Percentiles rank a stretch among this genome's conserved stretches.
phyloP scores from a whole-genome alignment of 306 rosid genomes.

The Quillaja saponaria region DNA sequence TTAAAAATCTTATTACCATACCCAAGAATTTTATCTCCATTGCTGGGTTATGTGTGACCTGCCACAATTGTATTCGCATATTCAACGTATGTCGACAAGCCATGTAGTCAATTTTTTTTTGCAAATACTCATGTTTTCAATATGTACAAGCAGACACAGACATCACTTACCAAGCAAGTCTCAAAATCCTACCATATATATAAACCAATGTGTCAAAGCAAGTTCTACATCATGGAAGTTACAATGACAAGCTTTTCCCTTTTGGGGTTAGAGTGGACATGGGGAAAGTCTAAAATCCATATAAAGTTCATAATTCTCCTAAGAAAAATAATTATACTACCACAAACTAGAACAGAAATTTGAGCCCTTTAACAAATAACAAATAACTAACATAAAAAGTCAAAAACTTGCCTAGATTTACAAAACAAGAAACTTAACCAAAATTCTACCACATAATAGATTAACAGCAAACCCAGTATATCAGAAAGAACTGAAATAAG shows the following conservation, averaged over 20 bases:
- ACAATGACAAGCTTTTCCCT: neutral
- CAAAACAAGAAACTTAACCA: neutral
- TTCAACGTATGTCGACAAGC: too few relatives aligned
- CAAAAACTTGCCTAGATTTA: slow-evolving; percentile 19
- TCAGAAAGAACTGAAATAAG: neutral
- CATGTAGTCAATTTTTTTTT: too few relatives aligned
- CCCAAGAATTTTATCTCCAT: too few relatives aligned
- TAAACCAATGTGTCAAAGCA: neutral
- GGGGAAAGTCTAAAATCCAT: neutral
- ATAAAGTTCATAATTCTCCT: neutral
- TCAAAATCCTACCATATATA: neutral
- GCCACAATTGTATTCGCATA: too few relatives aligned
- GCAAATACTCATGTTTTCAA: too few relatives aligned
- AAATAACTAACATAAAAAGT: neutral
- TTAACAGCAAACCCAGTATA: too few relatives aligned
- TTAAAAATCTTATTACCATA: too few relatives aligned
- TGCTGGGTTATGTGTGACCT: too few relatives aligned
- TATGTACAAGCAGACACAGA: neutral
- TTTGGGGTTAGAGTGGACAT: neutral
- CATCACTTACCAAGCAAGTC: neutral
- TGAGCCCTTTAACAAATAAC: neutral
- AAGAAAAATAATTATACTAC: too few relatives aligned
- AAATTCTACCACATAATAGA: slow-evolving; percentile 7
- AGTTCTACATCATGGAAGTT: slow-evolving; percentile 6
- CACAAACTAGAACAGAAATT: neutral